phyloP scores from a whole-genome alignment of 306 rosid genomes.

The Quercus dentata region DNA sequence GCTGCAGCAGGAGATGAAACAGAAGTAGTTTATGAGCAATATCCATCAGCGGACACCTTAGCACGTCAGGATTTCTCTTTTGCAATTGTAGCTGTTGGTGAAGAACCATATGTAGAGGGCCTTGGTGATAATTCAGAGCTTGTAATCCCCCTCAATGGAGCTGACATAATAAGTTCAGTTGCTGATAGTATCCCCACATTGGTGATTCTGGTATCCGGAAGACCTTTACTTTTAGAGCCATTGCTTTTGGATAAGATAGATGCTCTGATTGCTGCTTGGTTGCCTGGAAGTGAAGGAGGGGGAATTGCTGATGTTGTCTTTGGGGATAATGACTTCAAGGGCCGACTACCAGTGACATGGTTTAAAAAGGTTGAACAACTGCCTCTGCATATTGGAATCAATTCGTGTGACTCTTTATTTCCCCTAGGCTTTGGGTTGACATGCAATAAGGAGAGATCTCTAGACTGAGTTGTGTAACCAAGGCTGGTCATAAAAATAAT shows the following conservation, averaged over 20 bases:
- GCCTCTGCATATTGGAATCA: conserved; percentile 22
- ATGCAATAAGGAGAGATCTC: conserved; percentile 10
- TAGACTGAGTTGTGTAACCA: neutral
- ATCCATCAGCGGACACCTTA: conserved; percentile 40
- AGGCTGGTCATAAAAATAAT: neutral
- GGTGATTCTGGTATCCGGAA: conserved; percentile 49
- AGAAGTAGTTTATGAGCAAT: conserved; percentile 35
- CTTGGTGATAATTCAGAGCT: conserved; percentile 34
- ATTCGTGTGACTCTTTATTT: conserved; percentile 32
- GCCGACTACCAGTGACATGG: conserved; percentile 49
- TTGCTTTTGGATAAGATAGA: conserved; percentile 27
- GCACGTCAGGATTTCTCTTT: conserved; percentile 36
- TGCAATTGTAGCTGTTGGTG: conserved; percentile 52
- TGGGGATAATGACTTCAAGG: conserved; percentile 43
- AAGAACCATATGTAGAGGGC: conserved; percentile 46
- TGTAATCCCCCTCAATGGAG: conserved; percentile 19
- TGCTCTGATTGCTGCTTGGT: conserved; percentile 52
- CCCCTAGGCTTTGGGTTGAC: conserved; percentile 42
- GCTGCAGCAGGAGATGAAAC: conserved; percentile 33
- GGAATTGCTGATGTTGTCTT: conserved; percentile 48
- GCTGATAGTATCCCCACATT: conserved; percentile 41
- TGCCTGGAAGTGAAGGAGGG: conserved; percentile 53
- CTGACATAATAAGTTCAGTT: conserved; percentile 28
- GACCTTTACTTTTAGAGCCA: conserved; percentile 45
- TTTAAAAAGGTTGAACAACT: conserved; percentile 34